These are phyloP conservation scores for Rhazya stricta DNA, from an alignment of 257 asterid genomes.

Conservation along the genomic window DNA sequence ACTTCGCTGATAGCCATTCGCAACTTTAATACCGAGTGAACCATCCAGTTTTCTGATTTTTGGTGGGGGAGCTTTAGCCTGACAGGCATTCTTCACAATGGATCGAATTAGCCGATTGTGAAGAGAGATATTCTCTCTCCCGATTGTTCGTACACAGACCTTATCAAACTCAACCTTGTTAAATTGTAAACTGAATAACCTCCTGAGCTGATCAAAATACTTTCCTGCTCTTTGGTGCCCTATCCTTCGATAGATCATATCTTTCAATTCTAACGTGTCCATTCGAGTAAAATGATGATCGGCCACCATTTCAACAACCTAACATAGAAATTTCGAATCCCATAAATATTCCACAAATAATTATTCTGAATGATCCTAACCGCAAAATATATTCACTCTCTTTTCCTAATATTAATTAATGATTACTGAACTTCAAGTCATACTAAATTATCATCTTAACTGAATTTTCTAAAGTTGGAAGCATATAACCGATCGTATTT, in stretches of 20 bases:
- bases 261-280: conserved; percentile 62
- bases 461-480: background rate
- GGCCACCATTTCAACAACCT: conserved; percentile 53
- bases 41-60: conserved; percentile 39
- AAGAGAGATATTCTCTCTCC: conserved; percentile 65
- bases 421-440: background rate
- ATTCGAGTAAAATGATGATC: conserved; percentile 49
- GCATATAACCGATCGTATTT: background rate
- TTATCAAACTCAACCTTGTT: conserved; percentile 56
- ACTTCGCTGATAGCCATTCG: conserved; percentile 48
- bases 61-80: conserved; percentile 52
- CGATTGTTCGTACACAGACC: conserved; percentile 51
- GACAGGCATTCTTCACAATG: conserved; percentile 54
- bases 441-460: background rate
- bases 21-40: conserved; percentile 33
- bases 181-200: conserved; percentile 42
- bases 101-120: conserved; percentile 68
- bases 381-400: background rate
- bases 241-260: conserved; percentile 43
- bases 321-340: conserved; percentile 14
- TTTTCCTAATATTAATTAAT: background rate
- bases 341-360: conserved; percentile 2
- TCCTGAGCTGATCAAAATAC: conserved; percentile 57
- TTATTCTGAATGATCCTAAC: conserved; percentile 2
- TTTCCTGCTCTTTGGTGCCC: conserved; percentile 72